Conservation (phyloP, 768 basidiomycete genomes). For the Xerocomellus amylosporus region DNA sequence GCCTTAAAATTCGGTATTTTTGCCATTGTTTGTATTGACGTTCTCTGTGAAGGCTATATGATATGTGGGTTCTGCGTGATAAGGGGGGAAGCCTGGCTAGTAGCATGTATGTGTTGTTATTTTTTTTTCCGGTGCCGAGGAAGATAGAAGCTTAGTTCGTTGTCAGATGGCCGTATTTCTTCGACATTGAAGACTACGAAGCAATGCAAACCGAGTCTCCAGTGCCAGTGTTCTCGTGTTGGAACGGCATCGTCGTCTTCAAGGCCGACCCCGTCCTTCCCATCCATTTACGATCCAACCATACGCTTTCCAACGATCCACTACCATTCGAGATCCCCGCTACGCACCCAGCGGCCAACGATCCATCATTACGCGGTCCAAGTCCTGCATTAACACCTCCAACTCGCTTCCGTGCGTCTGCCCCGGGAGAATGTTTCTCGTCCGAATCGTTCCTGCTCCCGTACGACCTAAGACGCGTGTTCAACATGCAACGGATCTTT, state of each 20-base stretch:
- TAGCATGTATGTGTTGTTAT: slow-evolving; percentile 4
- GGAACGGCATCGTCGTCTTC: slow-evolving; percentile 46
- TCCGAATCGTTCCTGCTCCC: slow-evolving; percentile 43
- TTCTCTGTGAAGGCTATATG: slow-evolving; percentile 16
- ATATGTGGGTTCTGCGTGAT: slow-evolving; percentile 25
- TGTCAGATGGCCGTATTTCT: slow-evolving; percentile 40
- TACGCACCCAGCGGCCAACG: slow-evolving; percentile 12
- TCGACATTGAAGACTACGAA: slow-evolving; percentile 35
- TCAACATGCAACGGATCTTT: slow-evolving; percentile 36
- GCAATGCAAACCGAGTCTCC: slow-evolving; percentile 39
- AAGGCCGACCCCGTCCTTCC: slow-evolving; percentile 41
- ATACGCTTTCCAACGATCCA: slow-evolving; percentile 35
- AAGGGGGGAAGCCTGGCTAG: slow-evolving; percentile 16
- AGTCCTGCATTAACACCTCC: slow-evolving; percentile 22
- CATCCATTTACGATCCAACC: slow-evolving; percentile 36
- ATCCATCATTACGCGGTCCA: slow-evolving; percentile 10
- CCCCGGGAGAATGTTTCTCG: slow-evolving; percentile 17
- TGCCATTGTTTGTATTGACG: not conserved
- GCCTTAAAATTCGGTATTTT: slow-evolving; percentile 12
- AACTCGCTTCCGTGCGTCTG: slow-evolving; percentile 16
- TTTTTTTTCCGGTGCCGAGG: not conserved
- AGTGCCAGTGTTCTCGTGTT: slow-evolving; percentile 44
- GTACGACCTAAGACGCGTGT: slow-evolving; percentile 42
- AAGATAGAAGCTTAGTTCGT: not conserved
- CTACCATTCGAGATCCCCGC: slow-evolving; percentile 18